Percentiles rank a stretch among this genome's conserved stretches.
phyloP scores from a whole-genome alignment of 2,329 filamentous ascomycete genomes.

The Cephalotrichum gorgonifer region DNA sequence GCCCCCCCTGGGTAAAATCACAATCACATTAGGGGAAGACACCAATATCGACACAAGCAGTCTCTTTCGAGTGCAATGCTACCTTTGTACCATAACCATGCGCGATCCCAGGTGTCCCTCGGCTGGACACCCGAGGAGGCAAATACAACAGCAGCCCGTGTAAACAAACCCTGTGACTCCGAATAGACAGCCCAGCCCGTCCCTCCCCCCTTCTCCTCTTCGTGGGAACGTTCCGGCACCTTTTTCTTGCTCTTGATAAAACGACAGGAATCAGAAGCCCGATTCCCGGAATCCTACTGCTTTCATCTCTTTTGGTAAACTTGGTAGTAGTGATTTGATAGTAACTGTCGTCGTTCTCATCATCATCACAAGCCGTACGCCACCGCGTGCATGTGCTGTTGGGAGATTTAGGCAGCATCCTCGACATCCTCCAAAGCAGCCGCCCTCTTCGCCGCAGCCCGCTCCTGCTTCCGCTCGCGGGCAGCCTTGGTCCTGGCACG shows the following conservation, averaged over 20 bases:
- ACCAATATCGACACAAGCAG: neutral
- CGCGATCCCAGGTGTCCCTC: neutral
- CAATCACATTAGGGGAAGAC: neutral
- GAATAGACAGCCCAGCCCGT: slow-evolving; percentile 31
- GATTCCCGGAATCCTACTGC: neutral
- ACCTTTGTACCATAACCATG: slow-evolving; percentile 6
- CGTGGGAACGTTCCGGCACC: neutral
- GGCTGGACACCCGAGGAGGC: neutral
- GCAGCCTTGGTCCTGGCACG: slow-evolving; percentile 99
- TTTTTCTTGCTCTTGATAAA: slow-evolving; percentile 14
- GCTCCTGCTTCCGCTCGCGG: slow-evolving; percentile 94
- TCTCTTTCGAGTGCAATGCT: slow-evolving; percentile 6
- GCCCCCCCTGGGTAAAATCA: neutral
- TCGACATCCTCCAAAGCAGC: slow-evolving; percentile 67
- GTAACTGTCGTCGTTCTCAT: slow-evolving; percentile 22
- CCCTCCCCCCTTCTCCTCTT: slow-evolving; percentile 44
- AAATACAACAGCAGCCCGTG: slow-evolving; percentile 4
- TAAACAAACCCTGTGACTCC: slow-evolving; percentile 44
- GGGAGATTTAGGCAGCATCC: slow-evolving; percentile 19
- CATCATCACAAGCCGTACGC: neutral
- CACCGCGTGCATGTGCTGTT: slow-evolving; percentile 7
- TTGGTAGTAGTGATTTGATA: neutral
- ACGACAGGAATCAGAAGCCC: slow-evolving; percentile 2
- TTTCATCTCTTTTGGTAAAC: neutral
- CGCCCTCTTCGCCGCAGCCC: slow-evolving; percentile 81